phyloP scores from a whole-genome alignment of 2,329 filamentous ascomycete species.

The Colletotrichum lupini region DNA sequence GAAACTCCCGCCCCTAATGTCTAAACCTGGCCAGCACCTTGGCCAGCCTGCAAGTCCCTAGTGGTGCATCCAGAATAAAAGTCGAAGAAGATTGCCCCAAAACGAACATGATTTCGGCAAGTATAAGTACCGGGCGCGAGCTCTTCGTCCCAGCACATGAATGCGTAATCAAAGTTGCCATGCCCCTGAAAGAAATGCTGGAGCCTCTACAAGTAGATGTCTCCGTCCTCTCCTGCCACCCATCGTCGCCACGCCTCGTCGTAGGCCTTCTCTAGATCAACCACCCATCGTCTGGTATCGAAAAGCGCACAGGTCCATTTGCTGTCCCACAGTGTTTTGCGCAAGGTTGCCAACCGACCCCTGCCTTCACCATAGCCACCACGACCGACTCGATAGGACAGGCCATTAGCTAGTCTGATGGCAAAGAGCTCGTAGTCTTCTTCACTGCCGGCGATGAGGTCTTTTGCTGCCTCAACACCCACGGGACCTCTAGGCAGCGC shows the following conservation, averaged over 20 bases:
- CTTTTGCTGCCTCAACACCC: constrained; percentile 74
- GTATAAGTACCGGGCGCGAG: not conserved
- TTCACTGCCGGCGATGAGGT: constrained; percentile 83
- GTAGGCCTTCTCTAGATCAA: constrained; percentile 89
- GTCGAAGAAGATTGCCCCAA: not conserved
- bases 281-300: constrained; percentile 90
- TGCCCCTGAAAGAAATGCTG: not conserved
- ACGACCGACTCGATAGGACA: constrained; percentile 65
- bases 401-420: constrained; percentile 70
- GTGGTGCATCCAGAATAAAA: not conserved
- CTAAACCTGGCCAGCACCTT: not conserved
- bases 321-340: constrained; percentile 83
- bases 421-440: constrained; percentile 86
- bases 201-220: constrained; percentile 78
- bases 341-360: constrained; percentile 82
- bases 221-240: constrained; percentile 87
- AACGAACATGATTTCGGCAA: not conserved
- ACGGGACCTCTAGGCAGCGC: constrained; percentile 79
- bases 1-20: constrained; percentile 1
- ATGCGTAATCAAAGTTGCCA: not conserved
- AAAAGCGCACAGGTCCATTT: constrained; percentile 91
- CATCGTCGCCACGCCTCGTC: constrained; percentile 89
- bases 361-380: constrained; percentile 62
- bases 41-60: not conserved
- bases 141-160: not conserved